Conservation (phyloP, 495 filamentous ascomycete species). For the Penicillium dipodomyicola region DNA sequence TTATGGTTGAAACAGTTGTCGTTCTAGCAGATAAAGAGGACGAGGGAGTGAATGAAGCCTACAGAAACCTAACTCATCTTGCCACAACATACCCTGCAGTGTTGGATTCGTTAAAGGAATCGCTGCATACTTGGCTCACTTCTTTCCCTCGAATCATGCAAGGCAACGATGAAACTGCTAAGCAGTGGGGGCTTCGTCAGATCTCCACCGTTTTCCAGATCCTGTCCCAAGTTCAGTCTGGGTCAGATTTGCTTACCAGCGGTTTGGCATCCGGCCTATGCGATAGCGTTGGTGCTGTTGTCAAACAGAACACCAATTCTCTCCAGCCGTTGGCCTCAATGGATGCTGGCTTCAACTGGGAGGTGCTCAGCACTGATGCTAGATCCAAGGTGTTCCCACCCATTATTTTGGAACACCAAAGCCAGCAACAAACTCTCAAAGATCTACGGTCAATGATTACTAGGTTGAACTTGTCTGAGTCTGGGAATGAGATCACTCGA, state of each 20-base stretch:
- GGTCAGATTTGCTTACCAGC: slow-evolving; percentile 67
- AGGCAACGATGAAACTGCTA: slow-evolving; percentile 73
- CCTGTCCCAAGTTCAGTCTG: slow-evolving; percentile 61
- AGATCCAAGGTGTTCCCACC: slow-evolving; percentile 23
- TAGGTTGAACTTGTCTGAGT: slow-evolving; percentile 41
- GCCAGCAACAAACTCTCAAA: slow-evolving; percentile 58
- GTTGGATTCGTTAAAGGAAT: slow-evolving; percentile 64
- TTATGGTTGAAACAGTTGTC: slow-evolving; percentile 80
- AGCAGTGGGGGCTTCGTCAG: slow-evolving; percentile 67
- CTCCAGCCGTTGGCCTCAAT: slow-evolving; percentile 31
- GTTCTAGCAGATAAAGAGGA: slow-evolving; percentile 59
- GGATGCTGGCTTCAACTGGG: slow-evolving; percentile 19
- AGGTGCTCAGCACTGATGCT: slow-evolving; percentile 4
- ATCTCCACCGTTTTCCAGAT: slow-evolving; percentile 72
- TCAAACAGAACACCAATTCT: slow-evolving; percentile 27
- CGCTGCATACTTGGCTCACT: slow-evolving; percentile 76
- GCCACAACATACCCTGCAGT: slow-evolving; percentile 62
- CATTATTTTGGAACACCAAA: slow-evolving; percentile 61
- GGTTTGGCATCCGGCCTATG: slow-evolving; percentile 57
- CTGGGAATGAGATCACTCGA: slow-evolving; percentile 47
- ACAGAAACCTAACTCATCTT: slow-evolving; percentile 53
- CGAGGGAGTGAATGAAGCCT: slow-evolving; percentile 37
- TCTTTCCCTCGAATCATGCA: slow-evolving; percentile 81
- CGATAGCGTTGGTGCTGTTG: slow-evolving; percentile 44
- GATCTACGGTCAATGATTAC: slow-evolving; percentile 49